A percentile compares a stretch with the other conserved stretches of the same genome.
Conservation (phyloP, 2,329 filamentous ascomycete genomes). For the Lecanoromycetidae sp. region DNA sequence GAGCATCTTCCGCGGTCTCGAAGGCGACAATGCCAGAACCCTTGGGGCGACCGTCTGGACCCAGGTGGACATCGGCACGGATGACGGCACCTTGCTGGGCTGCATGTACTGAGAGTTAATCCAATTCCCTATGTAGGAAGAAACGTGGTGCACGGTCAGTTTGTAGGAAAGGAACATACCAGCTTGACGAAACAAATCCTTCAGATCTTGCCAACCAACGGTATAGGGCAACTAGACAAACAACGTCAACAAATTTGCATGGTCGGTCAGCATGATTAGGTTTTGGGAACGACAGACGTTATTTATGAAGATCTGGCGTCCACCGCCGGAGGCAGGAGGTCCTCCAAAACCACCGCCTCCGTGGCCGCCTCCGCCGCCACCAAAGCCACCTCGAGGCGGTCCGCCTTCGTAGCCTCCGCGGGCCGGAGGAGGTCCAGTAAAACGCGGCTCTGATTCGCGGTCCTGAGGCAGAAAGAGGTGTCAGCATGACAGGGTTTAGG, state of each 20-base stretch:
- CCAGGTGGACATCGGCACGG: conserved; percentile 87
- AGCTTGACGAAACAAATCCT: conserved; percentile 96
- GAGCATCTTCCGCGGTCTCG: conserved; percentile 85
- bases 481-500: conserved; percentile 1
- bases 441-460: conserved; percentile 93
- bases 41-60: conserved; percentile 85
- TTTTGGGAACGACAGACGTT: conserved; percentile 64
- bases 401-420: conserved; percentile 26
- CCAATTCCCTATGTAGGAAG: conserved; percentile 5
- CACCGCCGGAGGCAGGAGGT: conserved; percentile 43
- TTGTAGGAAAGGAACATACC: conserved; percentile 47
- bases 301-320: conserved; percentile 90
- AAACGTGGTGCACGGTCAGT: conserved; percentile 8
- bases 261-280: conserved; percentile 18
- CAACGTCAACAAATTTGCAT: conserved; percentile 25
- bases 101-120: conserved; percentile 28
- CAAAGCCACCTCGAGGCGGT: conserved; percentile 49
- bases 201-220: conserved; percentile 96
- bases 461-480: conserved; percentile 47
- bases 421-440: conserved; percentile 60
- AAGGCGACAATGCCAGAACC: conserved; percentile 96
- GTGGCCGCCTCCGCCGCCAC: conserved; percentile 42
- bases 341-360: conserved; percentile 37
- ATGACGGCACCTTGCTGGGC: conserved; percentile 61
- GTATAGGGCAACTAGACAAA: conserved; percentile 76